Percentiles rank a stretch among this genome's conserved stretches.
Evolutionary conservation across 306 rosid species (phyloP).

Genomic region (Herpetospermum pedunculosum): DNA sequence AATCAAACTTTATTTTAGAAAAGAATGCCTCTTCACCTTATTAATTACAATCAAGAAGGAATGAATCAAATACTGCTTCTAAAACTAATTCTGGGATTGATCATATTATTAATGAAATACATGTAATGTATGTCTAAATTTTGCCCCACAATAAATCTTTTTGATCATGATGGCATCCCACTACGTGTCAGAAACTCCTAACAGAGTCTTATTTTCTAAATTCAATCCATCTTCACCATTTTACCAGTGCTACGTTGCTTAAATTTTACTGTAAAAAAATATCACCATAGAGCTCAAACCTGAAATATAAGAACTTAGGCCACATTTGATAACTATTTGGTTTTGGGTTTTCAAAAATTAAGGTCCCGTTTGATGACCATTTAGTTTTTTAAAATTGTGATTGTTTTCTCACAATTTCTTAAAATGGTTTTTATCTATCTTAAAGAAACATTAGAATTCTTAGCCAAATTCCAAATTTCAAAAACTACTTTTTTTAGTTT

Average conservation of each 20-base stretch:
- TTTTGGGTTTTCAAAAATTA: no score
- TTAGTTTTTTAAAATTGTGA: no score
- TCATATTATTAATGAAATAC: neutral
- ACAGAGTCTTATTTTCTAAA: neutral
- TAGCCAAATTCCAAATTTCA: no score
- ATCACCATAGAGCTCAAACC: neutral
- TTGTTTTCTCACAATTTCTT: no score
- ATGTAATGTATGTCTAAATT: neutral
- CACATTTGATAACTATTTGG: no score
- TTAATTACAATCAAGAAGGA: neutral
- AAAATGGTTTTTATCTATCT: no score
- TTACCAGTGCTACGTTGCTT: neutral
- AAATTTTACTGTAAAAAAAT: neutral
- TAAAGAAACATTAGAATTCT: no score
- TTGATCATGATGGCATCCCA: neutral
- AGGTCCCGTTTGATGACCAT: no score
- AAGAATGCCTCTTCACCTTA: neutral
- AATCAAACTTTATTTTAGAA: neutral
- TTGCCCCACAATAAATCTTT: neutral
- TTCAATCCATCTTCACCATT: neutral
- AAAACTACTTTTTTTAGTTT: no score
- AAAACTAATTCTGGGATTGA: neutral
- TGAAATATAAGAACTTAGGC: neutral
- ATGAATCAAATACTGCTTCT: neutral
- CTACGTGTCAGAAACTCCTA: neutral